Percentiles rank a stretch among this genome's conserved stretches.
Evolutionary conservation across 768 basidiomycete genomes (phyloP).

Genomic region (Mycena sanguinolenta): DNA sequence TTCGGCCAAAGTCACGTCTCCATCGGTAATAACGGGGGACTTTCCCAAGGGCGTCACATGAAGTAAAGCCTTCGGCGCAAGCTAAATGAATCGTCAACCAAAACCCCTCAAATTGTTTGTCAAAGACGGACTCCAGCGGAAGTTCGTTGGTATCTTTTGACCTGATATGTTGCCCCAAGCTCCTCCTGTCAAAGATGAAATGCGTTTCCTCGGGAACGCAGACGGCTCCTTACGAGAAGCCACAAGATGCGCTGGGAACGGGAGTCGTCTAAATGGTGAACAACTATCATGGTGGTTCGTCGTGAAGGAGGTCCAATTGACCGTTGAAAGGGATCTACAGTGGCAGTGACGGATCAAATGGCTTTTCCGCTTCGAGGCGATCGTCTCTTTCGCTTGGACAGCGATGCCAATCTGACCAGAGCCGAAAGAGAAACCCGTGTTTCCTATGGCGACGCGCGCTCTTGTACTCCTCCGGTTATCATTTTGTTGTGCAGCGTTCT

Average conservation of each 20-base stretch:
- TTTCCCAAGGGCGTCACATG: conserved; percentile 59
- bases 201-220: not conserved
- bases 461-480: conserved; percentile 24
- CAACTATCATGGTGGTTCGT: conserved; percentile 31
- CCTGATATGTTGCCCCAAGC: conserved; percentile 57
- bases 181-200: conserved; percentile 59
- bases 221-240: conserved; percentile 49
- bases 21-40: conserved; percentile 62
- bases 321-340: conserved; percentile 12
- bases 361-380: conserved; percentile 6
- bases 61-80: conserved; percentile 17
- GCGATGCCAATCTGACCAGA: conserved; percentile 30
- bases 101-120: not conserved
- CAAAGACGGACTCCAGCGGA: conserved; percentile 13
- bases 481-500: conserved; percentile 28
- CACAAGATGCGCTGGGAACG: conserved; percentile 66
- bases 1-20: conserved; percentile 53
- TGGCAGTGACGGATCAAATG: not conserved
- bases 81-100: conserved; percentile 5
- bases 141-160: conserved; percentile 56
- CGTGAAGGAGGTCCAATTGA: too few species aligned
- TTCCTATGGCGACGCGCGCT: conserved; percentile 29
- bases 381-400: conserved; percentile 18
- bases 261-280: conserved; percentile 63
- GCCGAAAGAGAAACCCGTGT: not conserved